Percentiles rank a stretch among this genome's conserved stretches.
phyloP scores from a whole-genome alignment of 2,329 filamentous ascomycete genomes.

The Penicillium italicum region DNA sequence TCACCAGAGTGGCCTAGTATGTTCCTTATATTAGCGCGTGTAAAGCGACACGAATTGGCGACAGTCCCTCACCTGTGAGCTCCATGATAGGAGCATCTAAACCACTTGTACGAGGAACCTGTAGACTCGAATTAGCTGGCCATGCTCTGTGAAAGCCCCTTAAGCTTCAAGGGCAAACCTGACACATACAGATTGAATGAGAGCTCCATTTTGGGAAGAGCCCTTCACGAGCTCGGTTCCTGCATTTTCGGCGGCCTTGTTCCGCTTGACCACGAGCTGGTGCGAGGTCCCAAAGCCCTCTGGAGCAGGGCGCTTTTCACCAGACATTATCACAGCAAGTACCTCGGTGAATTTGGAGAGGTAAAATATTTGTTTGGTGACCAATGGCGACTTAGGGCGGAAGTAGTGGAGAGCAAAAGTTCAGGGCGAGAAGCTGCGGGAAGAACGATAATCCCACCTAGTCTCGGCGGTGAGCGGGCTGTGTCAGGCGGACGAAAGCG shows the following conservation, averaged over 20 bases:
- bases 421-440: slow-evolving; percentile 18
- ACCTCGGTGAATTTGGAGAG: background rate
- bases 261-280: slow-evolving; percentile 84
- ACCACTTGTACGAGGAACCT: slow-evolving; percentile 76
- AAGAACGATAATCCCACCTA: slow-evolving; percentile 24
- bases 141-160: background rate
- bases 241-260: slow-evolving; percentile 64
- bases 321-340: slow-evolving; percentile 60
- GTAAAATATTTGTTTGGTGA: slow-evolving; percentile 1
- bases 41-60: background rate
- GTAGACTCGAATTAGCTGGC: slow-evolving; percentile 21
- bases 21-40: slow-evolving; percentile 9
- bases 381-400: slow-evolving; percentile 1
- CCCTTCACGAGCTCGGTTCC: slow-evolving; percentile 56
- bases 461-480: slow-evolving; percentile 20
- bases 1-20: slow-evolving; percentile 66
- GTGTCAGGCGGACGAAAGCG: slow-evolving; percentile 3
- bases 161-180: background rate
- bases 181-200: slow-evolving; percentile 62
- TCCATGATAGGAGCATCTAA: slow-evolving; percentile 94
- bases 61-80: slow-evolving; percentile 64
- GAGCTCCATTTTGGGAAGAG: slow-evolving; percentile 56
- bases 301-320: slow-evolving; percentile 87
- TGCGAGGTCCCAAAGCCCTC: slow-evolving; percentile 69
- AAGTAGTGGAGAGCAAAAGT: slow-evolving; percentile 15